These are phyloP conservation scores for Hypoxylon sp. DNA, from an alignment of 2,329 filamentous ascomycete genomes.

Conservation along the genomic window DNA sequence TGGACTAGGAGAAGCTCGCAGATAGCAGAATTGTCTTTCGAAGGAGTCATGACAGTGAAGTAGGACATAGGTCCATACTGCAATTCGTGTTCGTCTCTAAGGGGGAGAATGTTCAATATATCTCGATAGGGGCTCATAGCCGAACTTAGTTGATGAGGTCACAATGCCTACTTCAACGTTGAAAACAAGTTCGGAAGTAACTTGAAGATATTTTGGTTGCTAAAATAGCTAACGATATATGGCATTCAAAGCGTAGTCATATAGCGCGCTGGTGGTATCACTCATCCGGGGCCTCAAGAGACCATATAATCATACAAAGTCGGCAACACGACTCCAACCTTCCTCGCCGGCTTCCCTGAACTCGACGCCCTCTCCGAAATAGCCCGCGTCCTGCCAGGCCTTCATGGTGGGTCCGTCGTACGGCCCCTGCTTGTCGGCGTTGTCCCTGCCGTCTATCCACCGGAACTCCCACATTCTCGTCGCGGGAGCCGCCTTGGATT, in stretches of 20 bases:
- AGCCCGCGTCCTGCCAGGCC: slow-evolving; percentile 91
- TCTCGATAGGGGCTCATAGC: neutral
- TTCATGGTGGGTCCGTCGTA: slow-evolving; percentile 89
- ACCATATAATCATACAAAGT: slow-evolving; percentile 61
- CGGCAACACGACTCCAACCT: slow-evolving; percentile 64
- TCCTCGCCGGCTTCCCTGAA: slow-evolving; percentile 72
- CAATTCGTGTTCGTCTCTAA: no score
- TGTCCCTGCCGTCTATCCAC: slow-evolving; percentile 90
- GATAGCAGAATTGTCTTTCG: no score
- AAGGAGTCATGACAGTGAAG: no score
- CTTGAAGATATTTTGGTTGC: neutral
- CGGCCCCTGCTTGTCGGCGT: slow-evolving; percentile 82
- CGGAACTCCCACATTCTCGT: slow-evolving; percentile 84
- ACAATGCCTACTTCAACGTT: neutral
- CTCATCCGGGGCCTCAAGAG: neutral
- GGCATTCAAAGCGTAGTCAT: neutral
- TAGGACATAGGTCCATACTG: no score
- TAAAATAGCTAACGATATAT: neutral
- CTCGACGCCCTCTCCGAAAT: slow-evolving; percentile 91
- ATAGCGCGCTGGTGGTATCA: slow-evolving; percentile 26
- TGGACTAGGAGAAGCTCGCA: no score
- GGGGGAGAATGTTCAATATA: neutral
- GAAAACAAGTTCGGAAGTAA: neutral
- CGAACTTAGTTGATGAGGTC: no score
- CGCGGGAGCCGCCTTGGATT: slow-evolving; percentile 44